Percentiles rank a stretch among this genome's conserved stretches.
phyloP scores from a whole-genome alignment of 2,329 filamentous ascomycete species.

The Pseudogymnoascus sp. region DNA sequence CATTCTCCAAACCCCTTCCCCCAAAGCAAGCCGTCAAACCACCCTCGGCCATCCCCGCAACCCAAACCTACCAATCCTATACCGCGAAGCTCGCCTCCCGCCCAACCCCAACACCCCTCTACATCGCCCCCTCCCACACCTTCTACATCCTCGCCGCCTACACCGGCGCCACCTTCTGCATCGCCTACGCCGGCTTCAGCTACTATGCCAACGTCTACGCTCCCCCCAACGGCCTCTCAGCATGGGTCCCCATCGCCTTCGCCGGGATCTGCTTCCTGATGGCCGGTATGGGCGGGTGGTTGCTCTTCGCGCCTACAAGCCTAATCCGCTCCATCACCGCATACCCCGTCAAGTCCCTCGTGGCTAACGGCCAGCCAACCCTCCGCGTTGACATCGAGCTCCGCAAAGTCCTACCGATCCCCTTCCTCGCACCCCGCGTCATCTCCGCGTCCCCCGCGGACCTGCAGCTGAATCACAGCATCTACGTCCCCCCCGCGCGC shows the following conservation, averaged over 20 bases:
- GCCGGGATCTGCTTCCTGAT: slow-evolving; percentile 54
- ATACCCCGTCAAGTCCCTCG: slow-evolving; percentile 17
- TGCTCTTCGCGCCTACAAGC: slow-evolving; percentile 51
- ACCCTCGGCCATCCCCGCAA: not conserved
- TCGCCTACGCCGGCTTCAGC: slow-evolving; percentile 46
- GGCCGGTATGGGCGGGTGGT: slow-evolving; percentile 53
- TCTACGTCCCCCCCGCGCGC: slow-evolving; percentile 26
- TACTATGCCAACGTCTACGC: slow-evolving; percentile 44
- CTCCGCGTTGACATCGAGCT: slow-evolving; percentile 48
- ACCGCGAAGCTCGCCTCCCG: slow-evolving; percentile 50
- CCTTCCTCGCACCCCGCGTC: slow-evolving; percentile 25
- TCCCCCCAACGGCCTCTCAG: slow-evolving; percentile 45
- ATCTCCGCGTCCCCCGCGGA: slow-evolving; percentile 23
- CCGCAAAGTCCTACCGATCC: slow-evolving; percentile 27
- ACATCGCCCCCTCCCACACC: slow-evolving; percentile 58
- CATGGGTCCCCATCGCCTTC: slow-evolving; percentile 54
- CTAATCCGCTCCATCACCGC: slow-evolving; percentile 44
- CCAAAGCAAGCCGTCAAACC: slow-evolving; percentile 7
- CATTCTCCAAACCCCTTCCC: not conserved
- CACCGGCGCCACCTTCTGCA: slow-evolving; percentile 47
- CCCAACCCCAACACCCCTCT: slow-evolving; percentile 53
- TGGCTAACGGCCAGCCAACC: slow-evolving; percentile 19
- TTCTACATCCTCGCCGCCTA: slow-evolving; percentile 58
- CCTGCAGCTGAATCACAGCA: slow-evolving; percentile 21
- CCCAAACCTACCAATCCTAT: slow-evolving; percentile 39